Evolutionary conservation across 2,329 filamentous ascomycete genomes (phyloP), one percentile per base, ranked within the genome.

Genomic region (Ambrosiella beaveri): DNA sequence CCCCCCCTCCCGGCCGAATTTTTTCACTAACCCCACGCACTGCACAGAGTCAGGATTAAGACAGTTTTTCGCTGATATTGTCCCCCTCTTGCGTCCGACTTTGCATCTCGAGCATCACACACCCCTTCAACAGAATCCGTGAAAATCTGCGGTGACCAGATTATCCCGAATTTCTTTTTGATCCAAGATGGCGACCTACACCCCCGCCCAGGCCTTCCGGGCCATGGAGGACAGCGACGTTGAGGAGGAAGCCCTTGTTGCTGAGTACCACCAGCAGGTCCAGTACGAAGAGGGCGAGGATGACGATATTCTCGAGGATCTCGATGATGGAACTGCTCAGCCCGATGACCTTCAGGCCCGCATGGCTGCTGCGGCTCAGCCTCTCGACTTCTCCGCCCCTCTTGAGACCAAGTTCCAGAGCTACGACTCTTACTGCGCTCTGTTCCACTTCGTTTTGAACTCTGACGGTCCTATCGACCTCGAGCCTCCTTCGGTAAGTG

Each of bases 401-500:
- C 80, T 98, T 59, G 93, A 97, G 73, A 87, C 88, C 71, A 97
- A 97, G 76, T 96, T 97, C 75, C 85, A 88, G 71, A 96, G 90
- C 76, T 98, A 98, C 78, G 93, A 98, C 75, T 88, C 88, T 71
- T 98, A 98, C 80, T 98, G 93, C 84, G 95, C 88, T 73, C 77
- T 98, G 66, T 98, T 98, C 77, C 93, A 98, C 76, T 97, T 88
- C 74, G 96, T 98, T 71, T 78, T 98, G 69, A 98, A 98, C 80
- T 97, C 91, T 55, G 93, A 97, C 65, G 93, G 93, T n/a, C 93
- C 93, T 13, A 91, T 98, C 61, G 93, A 98, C 69, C 78, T 98
- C 65, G 93, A 98, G 72, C 86, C 91, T 64, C 93, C 93, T 65
- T 95, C 90, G 70, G 91, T 96, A 78, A 75, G 87, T 79, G 62